phyloP scores from a whole-genome alignment of 2,329 filamentous ascomycete species.

The Penicillium sumatraense region DNA sequence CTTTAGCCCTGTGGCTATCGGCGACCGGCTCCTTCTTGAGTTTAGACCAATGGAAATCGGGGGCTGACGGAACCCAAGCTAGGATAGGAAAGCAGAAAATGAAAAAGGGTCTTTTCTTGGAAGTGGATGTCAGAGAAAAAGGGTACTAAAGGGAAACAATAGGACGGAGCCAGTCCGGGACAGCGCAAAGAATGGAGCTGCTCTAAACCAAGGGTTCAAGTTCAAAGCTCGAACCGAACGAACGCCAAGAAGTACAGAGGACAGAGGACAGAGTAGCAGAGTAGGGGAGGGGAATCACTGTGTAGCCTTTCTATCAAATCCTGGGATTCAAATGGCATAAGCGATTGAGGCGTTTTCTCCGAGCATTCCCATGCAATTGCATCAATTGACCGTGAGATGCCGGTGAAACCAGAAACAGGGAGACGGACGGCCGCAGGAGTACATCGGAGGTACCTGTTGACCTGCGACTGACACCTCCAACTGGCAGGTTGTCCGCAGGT shows the following conservation, averaged over 20 bases:
- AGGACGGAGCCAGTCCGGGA: not conserved
- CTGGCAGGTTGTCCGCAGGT: not conserved
- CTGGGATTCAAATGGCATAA: not conserved
- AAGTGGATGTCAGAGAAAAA: slow-evolving; percentile 10
- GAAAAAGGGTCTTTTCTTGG: slow-evolving; percentile 14
- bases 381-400: slow-evolving; percentile 8
- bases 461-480: not conserved
- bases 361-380: slow-evolving; percentile 16
- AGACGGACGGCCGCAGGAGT: not conserved
- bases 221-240: too few species aligned
- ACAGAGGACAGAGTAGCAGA: not conserved
- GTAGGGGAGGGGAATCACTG: not conserved
- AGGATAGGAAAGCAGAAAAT: slow-evolving; percentile 1
- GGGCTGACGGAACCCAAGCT: slow-evolving; percentile 4
- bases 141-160: not conserved
- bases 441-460: slow-evolving; percentile 17
- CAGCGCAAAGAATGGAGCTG: not conserved
- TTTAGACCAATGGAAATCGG: slow-evolving; percentile 5
- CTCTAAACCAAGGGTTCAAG: not conserved
- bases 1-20: slow-evolving; percentile 14
- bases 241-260: not conserved
- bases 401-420: slow-evolving; percentile 14
- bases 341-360: slow-evolving; percentile 5
- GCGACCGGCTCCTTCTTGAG: slow-evolving; percentile 4
- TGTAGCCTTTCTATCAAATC: not conserved